Conservation (phyloP, 805 yeast genomes). For the Candida suzukii region DNA sequence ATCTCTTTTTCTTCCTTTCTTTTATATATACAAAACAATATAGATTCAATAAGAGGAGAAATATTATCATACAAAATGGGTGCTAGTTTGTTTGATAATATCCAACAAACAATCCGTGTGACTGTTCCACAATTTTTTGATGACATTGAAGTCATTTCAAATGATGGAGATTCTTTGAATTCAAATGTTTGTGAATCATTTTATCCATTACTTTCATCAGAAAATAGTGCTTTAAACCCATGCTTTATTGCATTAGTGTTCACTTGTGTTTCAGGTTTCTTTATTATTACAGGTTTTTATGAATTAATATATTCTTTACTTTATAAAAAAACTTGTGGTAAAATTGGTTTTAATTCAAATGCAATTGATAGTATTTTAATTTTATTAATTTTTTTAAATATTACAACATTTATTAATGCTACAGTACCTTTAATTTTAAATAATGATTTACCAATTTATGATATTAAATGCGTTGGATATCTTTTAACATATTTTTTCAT, state of each 20-base stretch:
- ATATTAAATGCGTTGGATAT: neutral
- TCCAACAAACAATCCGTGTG: neutral
- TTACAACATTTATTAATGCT: slow-evolving; percentile 3
- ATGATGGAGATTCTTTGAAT: neutral
- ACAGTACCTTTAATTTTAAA: slow-evolving; percentile 4
- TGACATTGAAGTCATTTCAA: neutral
- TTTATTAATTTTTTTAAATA: slow-evolving; percentile 7
- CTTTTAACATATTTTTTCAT: neutral
- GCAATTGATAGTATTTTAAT: slow-evolving; percentile 9
- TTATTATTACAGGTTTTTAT: slow-evolving; percentile 11
- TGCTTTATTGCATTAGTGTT: slow-evolving; percentile 21
- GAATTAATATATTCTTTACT: slow-evolving; percentile 11
- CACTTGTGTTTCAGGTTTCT: slow-evolving; percentile 4
- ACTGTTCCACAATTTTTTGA: neutral
- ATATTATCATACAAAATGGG: neutral
- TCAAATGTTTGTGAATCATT: slow-evolving; percentile 3
- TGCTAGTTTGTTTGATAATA: neutral
- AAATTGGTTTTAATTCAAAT: slow-evolving; percentile 5
- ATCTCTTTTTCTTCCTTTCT: no score
- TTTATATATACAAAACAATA: no score
- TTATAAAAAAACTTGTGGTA: slow-evolving; percentile 2
- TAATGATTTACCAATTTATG: neutral
- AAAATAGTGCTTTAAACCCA: slow-evolving; percentile 21
- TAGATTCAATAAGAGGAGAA: no score
- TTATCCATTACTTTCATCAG: slow-evolving; percentile 16